Evolutionary conservation across 2,329 filamentous ascomycete genomes (phyloP).

Genomic region (Hymenoscyphus salicellus): DNA sequence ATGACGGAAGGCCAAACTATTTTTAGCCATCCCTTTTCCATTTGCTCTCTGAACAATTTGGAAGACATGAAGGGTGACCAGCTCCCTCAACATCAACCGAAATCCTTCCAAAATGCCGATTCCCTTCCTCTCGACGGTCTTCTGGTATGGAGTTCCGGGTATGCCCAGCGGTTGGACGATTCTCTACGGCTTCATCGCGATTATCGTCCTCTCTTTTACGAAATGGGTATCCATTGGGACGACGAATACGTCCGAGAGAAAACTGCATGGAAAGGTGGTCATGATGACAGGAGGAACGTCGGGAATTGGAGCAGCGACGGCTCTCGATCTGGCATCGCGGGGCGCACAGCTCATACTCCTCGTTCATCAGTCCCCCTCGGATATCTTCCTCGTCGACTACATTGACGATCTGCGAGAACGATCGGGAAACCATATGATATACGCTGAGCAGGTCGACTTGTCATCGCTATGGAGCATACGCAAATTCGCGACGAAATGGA

Average conservation of each 20-base stretch:
- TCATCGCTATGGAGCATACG: constrained; percentile 85
- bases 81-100: constrained; percentile 8
- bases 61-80: not conserved
- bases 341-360: constrained; percentile 91
- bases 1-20: not conserved
- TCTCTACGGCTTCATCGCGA: constrained; percentile 49
- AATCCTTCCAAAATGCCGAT: constrained; percentile 31
- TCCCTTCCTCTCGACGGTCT: constrained; percentile 30
- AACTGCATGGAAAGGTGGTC: constrained; percentile 90
- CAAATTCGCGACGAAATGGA: constrained; percentile 94
- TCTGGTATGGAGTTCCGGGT: constrained; percentile 26
- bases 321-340: constrained; percentile 69
- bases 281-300: constrained; percentile 93
- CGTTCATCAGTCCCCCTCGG: constrained; percentile 74
- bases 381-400: constrained; percentile 88
- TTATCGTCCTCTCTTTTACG: constrained; percentile 53
- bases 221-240: constrained; percentile 80
- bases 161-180: constrained; percentile 42
- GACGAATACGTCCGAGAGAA: constrained; percentile 69
- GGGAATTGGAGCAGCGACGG: constrained; percentile 79
- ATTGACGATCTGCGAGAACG: constrained; percentile 79
- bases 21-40: constrained; percentile 3
- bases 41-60: not conserved
- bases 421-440: constrained; percentile 83
- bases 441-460: constrained; percentile 92